A percentile compares a stretch with the other conserved stretches of the same genome.
These are phyloP conservation scores for Arctium lappa DNA, from an alignment of 129 eudicot genomes.

Conservation along the genomic window DNA sequence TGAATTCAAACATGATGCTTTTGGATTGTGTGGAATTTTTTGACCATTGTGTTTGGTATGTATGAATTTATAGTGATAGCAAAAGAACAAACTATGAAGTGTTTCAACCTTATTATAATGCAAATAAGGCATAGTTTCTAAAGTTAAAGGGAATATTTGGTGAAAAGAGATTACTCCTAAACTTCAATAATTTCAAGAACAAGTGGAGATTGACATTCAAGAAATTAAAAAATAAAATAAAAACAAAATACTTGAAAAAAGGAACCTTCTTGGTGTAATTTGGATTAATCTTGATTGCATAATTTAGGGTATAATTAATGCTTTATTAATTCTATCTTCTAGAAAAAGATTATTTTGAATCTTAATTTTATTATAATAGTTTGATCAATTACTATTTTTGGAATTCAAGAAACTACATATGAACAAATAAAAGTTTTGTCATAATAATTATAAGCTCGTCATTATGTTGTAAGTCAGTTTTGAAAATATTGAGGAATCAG, in stretches of 20 bases:
- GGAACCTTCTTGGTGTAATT: constrained; percentile 13
- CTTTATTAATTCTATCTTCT: not conserved
- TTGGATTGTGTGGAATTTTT: not conserved
- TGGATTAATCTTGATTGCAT: constrained; percentile 19
- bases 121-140: not conserved
- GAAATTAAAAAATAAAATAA: not conserved
- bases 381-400: too few species aligned
- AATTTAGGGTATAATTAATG: constrained; percentile 3
- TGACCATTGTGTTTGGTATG: constrained; percentile 20
- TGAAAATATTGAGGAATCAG: too few species aligned
- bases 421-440: too few species aligned
- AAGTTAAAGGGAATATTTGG: constrained; percentile 25
- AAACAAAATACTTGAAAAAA: constrained; percentile 11
- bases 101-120: constrained; percentile 19
- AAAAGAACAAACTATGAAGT: constrained; percentile 9
- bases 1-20: not conserved
- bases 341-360: not conserved
- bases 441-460: too few species aligned
- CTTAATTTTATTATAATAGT: not conserved
- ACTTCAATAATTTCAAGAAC: constrained; percentile 11
- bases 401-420: not conserved
- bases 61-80: not conserved
- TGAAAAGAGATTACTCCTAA: constrained; percentile 6
- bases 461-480: too few species aligned
- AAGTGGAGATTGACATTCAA: constrained; percentile 13